phyloP scores from a whole-genome alignment of 2,329 filamentous ascomycete genomes.

The Fusarium bulbicola region DNA sequence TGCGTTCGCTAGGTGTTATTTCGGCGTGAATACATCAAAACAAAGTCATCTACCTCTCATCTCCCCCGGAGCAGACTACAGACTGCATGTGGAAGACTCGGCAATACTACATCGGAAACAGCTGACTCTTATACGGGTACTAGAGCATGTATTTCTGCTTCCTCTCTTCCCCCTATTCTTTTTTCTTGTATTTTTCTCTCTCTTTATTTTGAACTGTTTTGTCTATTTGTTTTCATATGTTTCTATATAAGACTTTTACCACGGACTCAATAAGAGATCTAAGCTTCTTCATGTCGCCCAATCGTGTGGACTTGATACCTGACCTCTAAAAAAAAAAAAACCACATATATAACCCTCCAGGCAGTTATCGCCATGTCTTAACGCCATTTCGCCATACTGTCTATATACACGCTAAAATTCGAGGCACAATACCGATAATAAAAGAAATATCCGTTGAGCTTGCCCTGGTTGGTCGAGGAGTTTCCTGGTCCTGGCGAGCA shows the following conservation, averaged over 20 bases:
- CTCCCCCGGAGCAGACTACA: background rate
- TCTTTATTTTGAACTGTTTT: background rate
- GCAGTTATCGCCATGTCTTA: background rate
- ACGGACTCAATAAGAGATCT: background rate
- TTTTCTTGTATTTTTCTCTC: background rate
- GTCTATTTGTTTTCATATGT: background rate
- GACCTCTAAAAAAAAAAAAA: background rate
- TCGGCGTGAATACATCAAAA: background rate
- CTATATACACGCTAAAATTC: background rate
- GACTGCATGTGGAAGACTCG: background rate
- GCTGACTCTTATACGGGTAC: background rate
- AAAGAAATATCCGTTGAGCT: background rate
- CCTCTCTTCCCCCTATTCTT: background rate
- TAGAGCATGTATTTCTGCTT: background rate
- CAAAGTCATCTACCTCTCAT: background rate
- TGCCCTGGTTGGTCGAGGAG: background rate
- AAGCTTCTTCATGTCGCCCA: background rate
- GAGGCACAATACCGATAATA: background rate
- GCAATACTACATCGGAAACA: background rate
- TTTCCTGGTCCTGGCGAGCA: background rate
- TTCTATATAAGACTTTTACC: background rate
- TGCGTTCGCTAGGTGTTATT: background rate
- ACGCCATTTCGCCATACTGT: conserved; percentile 22
- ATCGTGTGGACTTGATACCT: background rate
- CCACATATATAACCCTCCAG: background rate